Percentiles rank a stretch among this genome's conserved stretches.
Evolutionary conservation across 2,329 filamentous ascomycete genomes (phyloP).

Genomic region (Penicillium sp.): DNA sequence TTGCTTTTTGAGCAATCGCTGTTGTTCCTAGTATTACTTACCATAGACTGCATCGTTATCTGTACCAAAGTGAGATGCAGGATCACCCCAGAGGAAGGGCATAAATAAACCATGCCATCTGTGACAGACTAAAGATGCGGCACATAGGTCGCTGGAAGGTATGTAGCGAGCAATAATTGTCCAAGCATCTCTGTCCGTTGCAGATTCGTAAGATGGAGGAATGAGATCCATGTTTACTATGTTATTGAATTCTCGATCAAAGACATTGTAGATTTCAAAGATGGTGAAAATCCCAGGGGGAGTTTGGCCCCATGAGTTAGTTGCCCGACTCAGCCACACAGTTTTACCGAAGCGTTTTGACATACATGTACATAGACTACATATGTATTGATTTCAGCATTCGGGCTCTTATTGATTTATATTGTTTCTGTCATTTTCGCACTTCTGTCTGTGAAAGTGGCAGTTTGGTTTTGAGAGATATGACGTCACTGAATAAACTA

Average conservation of each 20-base stretch:
- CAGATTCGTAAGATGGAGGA: slow-evolving; percentile 61
- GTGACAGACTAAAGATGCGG: slow-evolving; percentile 56
- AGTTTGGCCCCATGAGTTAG: slow-evolving; percentile 3
- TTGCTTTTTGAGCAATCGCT: not conserved
- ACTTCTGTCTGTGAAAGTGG: not conserved
- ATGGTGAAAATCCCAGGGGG: not conserved
- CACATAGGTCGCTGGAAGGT: slow-evolving; percentile 56
- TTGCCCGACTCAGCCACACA: slow-evolving; percentile 7
- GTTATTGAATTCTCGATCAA: not conserved
- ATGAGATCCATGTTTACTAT: slow-evolving; percentile 53
- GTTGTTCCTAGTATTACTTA: slow-evolving; percentile 17
- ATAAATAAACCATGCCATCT: slow-evolving; percentile 60
- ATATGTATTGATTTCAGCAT: not conserved
- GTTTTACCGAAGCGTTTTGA: not conserved
- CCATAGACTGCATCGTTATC: slow-evolving; percentile 62
- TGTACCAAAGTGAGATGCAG: slow-evolving; percentile 61
- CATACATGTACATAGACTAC: not conserved
- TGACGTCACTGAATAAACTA: slow-evolving; percentile 4
- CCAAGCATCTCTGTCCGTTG: slow-evolving; percentile 57
- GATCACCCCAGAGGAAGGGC: slow-evolving; percentile 62
- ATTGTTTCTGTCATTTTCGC: not conserved
- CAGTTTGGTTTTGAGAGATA: not conserved
- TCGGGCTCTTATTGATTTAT: not conserved
- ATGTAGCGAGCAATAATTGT: slow-evolving; percentile 58
- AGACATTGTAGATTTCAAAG: not conserved